Base-by-base conservation (phyloP, 2,329 filamentous ascomycete genomes). In the Aquanectria penicillioides region DNA sequence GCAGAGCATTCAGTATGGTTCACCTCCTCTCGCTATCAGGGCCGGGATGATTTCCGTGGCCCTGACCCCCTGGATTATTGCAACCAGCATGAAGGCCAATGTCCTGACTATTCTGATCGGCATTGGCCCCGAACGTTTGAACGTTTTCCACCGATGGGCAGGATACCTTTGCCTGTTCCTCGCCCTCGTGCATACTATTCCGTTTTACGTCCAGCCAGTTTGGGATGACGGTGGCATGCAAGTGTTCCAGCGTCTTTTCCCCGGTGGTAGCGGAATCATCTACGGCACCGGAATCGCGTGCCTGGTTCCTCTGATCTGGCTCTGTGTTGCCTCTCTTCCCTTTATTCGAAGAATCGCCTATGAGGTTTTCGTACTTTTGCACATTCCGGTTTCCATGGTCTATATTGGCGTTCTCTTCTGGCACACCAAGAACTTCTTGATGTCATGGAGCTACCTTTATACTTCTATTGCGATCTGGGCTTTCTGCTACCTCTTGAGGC, bases 341-440 rank as follows among this genome's bases (percentile, higher is more conserved):
- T 83, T 92, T 47, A 79, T 97, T 17, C 86, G 94, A 62, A 83
- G 89, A 60, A 81, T 87, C 64, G 89, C 92, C 65, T 98, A 97
- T 75, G 94, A 98, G 73, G 75, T 93, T 1, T 98, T 98, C 71
- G 87, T 94, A 15, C 75, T 89, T 25, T 79, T 97, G 3, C 94
- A 98, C 71, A 86, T 94, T 0, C 93, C 94, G 0, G 89, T 93
- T 9, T 89, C 92, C 1, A 85, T 94, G 33, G 80, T 91, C 12
- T 97, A 95, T 71, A 80, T 97, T 6, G 94, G 84, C 2, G 85
- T 97, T 73, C 83, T 98, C 23, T 97, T 98, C 78, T 98, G 94
- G 94, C 94, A 98, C 75, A 95, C 92, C 69, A 91, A 94, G 76
- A 97, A 97, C 76, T 97, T 91, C 67, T 84, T 97, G 31, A 89